Percentiles rank a stretch among this genome's conserved stretches.
Evolutionary conservation across 345 rosid species (phyloP).

Genomic region (Cardiospermum halicacabum): DNA sequence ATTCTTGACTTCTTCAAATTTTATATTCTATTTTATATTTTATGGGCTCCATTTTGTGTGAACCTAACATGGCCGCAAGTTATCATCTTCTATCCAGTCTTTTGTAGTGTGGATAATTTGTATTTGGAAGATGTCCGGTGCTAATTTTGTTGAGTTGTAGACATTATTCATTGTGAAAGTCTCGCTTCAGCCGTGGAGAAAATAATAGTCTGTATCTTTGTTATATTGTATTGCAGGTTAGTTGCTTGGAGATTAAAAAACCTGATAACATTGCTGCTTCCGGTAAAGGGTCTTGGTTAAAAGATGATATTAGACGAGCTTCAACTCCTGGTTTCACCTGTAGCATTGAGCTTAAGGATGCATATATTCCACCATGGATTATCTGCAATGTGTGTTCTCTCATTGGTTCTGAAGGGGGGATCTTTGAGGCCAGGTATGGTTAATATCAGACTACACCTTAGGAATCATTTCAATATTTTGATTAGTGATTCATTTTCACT

Average conservation of each 20-base stretch:
- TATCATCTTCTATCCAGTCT: no score
- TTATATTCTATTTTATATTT: no score
- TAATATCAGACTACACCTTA: no score
- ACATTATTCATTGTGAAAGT: no score
- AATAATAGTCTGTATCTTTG: slow-evolving; percentile 3
- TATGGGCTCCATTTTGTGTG: no score
- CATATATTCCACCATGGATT: slow-evolving; percentile 85
- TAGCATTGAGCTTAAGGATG: slow-evolving; percentile 62
- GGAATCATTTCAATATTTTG: no score
- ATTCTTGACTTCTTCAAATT: no score
- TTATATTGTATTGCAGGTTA: slow-evolving; percentile 53
- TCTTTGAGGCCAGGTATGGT: slow-evolving; percentile 89
- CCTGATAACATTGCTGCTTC: slow-evolving; percentile 29
- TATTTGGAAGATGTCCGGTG: no score
- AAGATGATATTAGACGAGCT: slow-evolving; percentile 17
- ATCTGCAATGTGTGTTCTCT: slow-evolving; percentile 55
- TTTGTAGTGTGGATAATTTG: no score
- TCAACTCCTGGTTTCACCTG: slow-evolving; percentile 31
- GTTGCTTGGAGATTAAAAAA: slow-evolving; percentile 58
- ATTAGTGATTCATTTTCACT: no score
- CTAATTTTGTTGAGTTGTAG: no score
- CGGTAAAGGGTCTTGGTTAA: slow-evolving; percentile 17
- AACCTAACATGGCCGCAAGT: no score
- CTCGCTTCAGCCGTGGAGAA: slow-evolving; percentile 2
- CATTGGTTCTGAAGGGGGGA: slow-evolving; percentile 46